Base-by-base conservation (phyloP, 352 stramenopile genomes). In the Aphanomyces euteiches region DNA sequence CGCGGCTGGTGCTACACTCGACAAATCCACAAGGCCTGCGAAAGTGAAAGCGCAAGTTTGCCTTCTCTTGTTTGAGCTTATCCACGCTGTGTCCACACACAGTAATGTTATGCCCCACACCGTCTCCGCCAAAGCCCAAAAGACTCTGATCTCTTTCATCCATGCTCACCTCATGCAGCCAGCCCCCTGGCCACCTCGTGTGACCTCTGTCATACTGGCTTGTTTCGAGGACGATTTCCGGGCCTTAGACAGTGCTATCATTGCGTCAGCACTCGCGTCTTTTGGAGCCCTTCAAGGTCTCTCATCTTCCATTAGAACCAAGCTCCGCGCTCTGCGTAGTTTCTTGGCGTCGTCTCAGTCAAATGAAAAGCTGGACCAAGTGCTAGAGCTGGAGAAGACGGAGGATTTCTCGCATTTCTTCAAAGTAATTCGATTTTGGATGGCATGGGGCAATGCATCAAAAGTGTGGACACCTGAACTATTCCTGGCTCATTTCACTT, bases 181-280 rank as follows among this genome's bases (percentile, higher is more conserved):
- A n/a, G 39, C 58, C 15, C 58, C 58, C 5, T 66, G 58, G 58
- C 58, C 36, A 7, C 58, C 58, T 10, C 58, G 58, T 19, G 19
- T 47, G 10, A 53, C 58, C n/a, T 39, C 39, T 28, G 38, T 66
- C 13, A 8, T 66, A 6, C 8, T 47, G 15, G 7, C 37, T 19
- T 34, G 28, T 8, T 19, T 58, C 8, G 7, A n/a, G 7, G n/a
- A 58, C 50, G 50, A 38, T 38, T n/a, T 34, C 50, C 8, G 37
- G n/a, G n/a, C 37, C 3, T 19, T 58, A n/a, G 50, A 58, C 50
- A 28, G 28, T 28, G 28, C 50, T n/a, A 53, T 53, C 45, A 19
- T n/a, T n/a, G 45, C 13, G 13, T n/a, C 45, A 19, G 45, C 45
- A 15, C 19, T 59, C 47, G 15, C 56, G 12, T 47, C 28, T 28